Conservation (phyloP, 345 rosid genomes). For the Luvunga scandens region DNA sequence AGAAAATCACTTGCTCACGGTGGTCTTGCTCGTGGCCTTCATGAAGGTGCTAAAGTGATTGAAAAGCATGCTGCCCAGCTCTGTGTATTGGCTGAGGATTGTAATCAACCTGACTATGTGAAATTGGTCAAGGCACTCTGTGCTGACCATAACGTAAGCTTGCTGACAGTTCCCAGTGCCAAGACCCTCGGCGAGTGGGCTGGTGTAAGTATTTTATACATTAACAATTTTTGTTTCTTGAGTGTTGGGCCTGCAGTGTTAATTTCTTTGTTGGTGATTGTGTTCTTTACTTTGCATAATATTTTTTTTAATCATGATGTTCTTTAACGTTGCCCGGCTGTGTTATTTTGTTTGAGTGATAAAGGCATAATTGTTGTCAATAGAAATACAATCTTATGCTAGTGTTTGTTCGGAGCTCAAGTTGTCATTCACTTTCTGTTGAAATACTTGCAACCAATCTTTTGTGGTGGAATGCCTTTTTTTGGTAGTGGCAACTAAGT, state of each 20-base stretch:
- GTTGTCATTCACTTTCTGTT: neutral
- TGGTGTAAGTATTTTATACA: conserved; percentile 50
- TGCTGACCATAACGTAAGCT: conserved; percentile 60
- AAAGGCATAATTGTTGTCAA: neutral
- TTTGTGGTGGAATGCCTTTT: neutral
- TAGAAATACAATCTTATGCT: neutral
- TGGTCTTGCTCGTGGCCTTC: conserved; percentile 74
- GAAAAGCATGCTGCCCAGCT: conserved; percentile 79
- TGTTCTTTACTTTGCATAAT: neutral
- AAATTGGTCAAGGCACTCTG: conserved; percentile 83
- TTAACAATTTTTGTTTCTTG: too few relatives aligned
- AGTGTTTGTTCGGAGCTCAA: neutral
- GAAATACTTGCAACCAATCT: neutral
- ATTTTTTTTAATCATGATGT: neutral
- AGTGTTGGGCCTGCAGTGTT: neutral
- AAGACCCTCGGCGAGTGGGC: conserved; percentile 95
- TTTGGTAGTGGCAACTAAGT: neutral
- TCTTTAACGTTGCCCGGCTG: too few relatives aligned
- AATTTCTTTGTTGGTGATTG: neutral
- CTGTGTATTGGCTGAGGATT: conserved; percentile 80
- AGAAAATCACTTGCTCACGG: conserved; percentile 78
- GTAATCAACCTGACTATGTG: conserved; percentile 80
- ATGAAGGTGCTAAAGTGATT: conserved; percentile 70
- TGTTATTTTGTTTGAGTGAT: neutral
- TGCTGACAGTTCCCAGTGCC: conserved; percentile 75